phyloP scores from a whole-genome alignment of 169 alveolate genomes.

The Babesia caballi region DNA sequence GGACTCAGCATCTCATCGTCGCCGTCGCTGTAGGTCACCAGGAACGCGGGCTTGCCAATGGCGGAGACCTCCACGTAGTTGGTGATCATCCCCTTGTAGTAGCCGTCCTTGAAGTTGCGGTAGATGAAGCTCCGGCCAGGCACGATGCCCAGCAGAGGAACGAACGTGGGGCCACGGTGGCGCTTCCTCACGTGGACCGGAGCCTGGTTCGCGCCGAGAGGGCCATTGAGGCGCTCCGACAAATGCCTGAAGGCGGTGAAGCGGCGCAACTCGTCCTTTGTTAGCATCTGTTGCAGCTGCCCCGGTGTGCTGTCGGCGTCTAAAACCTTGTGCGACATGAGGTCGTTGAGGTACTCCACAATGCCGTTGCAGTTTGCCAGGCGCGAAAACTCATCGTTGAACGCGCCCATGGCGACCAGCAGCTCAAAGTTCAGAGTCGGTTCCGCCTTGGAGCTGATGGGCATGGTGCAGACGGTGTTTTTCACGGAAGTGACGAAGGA shows the following conservation, averaged over 20 bases:
- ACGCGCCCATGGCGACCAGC: constrained; percentile 43
- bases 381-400: constrained; percentile 46
- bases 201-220: constrained; percentile 9
- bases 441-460: constrained; percentile 35
- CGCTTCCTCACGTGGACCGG: neutral
- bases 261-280: constrained; percentile 49
- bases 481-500: constrained; percentile 24
- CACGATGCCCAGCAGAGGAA: constrained; percentile 37
- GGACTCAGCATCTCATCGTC: constrained; percentile 52
- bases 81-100: constrained; percentile 39
- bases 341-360: constrained; percentile 50
- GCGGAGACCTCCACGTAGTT: neutral
- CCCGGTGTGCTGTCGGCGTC: constrained; percentile 51
- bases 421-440: constrained; percentile 33
- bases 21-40: constrained; percentile 62
- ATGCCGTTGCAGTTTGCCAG: constrained; percentile 45
- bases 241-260: constrained; percentile 35
- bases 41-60: neutral
- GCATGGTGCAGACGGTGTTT: constrained; percentile 19
- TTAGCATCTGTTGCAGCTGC: constrained; percentile 43
- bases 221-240: constrained; percentile 12
- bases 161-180: neutral
- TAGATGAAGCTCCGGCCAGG: constrained; percentile 33
- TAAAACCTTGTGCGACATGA: constrained; percentile 45
- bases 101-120: constrained; percentile 59